A percentile compares a stretch with the other conserved stretches of the same genome.
phyloP scores from a whole-genome alignment of 176 grass and related monocot species.

The Sorghum bicolor region DNA sequence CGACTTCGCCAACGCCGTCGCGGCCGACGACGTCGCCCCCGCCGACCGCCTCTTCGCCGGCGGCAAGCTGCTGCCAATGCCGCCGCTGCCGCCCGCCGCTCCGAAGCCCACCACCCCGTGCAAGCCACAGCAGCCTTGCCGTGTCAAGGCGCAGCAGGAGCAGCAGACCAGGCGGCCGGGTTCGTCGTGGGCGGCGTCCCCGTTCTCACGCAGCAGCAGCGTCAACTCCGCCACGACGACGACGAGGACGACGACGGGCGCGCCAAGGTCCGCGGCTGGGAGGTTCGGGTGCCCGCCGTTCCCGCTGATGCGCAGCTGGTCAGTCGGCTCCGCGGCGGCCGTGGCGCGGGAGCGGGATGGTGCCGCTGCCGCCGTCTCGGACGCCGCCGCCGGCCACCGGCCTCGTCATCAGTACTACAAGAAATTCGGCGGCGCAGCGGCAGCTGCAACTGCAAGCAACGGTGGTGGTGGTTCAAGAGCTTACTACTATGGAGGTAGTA shows the following conservation, averaged over 20 bases:
- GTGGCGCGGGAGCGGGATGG: not conserved
- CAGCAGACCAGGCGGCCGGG: not conserved
- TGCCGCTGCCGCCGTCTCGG: not conserved
- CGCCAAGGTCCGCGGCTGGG: constrained; percentile 18
- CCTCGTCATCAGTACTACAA: not conserved
- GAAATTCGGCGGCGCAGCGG: not conserved
- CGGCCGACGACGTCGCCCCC: constrained; percentile 35
- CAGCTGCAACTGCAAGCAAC: not conserved
- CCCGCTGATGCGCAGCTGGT: constrained; percentile 54
- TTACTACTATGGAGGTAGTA: constrained; percentile 30
- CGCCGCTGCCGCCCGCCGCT: constrained; percentile 6
- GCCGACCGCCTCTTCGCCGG: constrained; percentile 54
- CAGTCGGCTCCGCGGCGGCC: constrained; percentile 16
- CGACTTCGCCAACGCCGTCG: constrained; percentile 39
- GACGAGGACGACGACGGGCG: not conserved
- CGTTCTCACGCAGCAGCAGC: constrained; percentile 52
- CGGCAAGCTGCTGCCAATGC: constrained; percentile 51
- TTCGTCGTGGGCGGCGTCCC: not conserved
- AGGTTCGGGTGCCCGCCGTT: constrained; percentile 36
- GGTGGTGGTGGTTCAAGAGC: constrained; percentile 3
- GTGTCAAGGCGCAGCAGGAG: not conserved
- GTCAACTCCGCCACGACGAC: constrained; percentile 24
- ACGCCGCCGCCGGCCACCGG: not conserved
- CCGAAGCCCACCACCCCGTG: not conserved
- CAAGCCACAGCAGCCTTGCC: not conserved